Base-by-base conservation (phyloP, 1,284 basidiomycete species). In the Entoloma clypeatum region DNA sequence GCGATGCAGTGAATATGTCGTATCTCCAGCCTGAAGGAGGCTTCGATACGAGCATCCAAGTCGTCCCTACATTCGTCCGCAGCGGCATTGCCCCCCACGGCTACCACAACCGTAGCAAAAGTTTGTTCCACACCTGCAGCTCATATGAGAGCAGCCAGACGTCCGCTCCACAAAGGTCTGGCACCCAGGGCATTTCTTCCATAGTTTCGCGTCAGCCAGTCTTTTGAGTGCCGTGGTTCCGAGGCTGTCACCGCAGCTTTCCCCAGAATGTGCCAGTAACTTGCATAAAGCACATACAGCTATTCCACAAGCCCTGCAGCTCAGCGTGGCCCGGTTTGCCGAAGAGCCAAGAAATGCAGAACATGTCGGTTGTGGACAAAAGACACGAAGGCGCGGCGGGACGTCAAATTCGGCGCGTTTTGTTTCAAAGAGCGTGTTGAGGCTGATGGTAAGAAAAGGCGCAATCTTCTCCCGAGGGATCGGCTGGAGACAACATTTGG, bases 311-410 rank as follows among this genome's bases (percentile, higher is more conserved):
- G 45, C 41, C 3, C 44, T 25, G 53, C 69, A 69, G 2, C 43
- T 25, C 9, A 59, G 18, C 3, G 25, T 31, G 10, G 45, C 36
- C 8, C 44, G 13, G 2, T 46, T 31, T 9, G 57, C 56, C 3
- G 58, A 58, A 2, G 64, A 54, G 11, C 69, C 68, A 21, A 75
- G 52, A 54, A 74, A 75, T 3, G 55, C 36, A 5, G 69, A 70
- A 23, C 45, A 50, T n/a, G 45, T 43, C 2, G 36, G 11, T 8
- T 28, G 39, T 1, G 48, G 43, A 32, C 48, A 50, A 22, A 47
- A 47, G 22, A 50, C 34, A 16, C 48, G 45, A 22, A 41, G 25
- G 22, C 18, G 16, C 3, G 21, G 29, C 28, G 48, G 45, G 28
- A 4, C 39, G 24, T 16, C 11, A n/a, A 45, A 44, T 17, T 50